Conservation (phyloP, 352 stramenopile species). For the Thalassiosira ordinaria region DNA sequence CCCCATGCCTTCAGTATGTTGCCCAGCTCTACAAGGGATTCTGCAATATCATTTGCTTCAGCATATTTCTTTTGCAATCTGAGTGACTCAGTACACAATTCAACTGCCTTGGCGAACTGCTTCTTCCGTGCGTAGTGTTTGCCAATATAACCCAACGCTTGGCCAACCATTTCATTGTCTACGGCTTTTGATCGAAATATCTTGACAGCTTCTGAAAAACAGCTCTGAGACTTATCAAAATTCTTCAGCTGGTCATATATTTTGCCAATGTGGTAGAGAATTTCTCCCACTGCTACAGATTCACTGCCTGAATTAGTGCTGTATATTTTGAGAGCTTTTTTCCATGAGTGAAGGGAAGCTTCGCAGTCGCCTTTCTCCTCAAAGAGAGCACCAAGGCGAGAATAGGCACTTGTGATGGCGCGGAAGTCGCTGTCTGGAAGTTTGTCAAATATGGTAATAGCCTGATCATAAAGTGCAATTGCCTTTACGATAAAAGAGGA, state of each 20-base stretch:
- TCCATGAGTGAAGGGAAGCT: constrained; percentile 47
- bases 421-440: constrained; percentile 36
- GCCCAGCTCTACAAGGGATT: constrained; percentile 47
- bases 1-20: constrained; percentile 67
- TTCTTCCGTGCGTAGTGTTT: constrained; percentile 62
- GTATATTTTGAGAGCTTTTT: constrained; percentile 62
- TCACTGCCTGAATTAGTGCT: constrained; percentile 36
- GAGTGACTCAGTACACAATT: constrained; percentile 61
- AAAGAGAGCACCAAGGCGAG: constrained; percentile 49
- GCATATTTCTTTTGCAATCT: constrained; percentile 49
- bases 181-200: constrained; percentile 49
- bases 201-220: constrained; percentile 59
- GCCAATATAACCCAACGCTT: constrained; percentile 49
- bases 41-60: constrained; percentile 48
- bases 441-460: constrained; percentile 54
- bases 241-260: constrained; percentile 53
- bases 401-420: constrained; percentile 39
- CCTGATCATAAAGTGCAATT: constrained; percentile 56
- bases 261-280: constrained; percentile 38
- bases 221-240: constrained; percentile 48
- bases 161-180: constrained; percentile 45
- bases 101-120: constrained; percentile 57
- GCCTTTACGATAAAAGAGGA: too few species aligned
- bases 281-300: constrained; percentile 47
- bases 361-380: constrained; percentile 51